Conservation (phyloP, 2,329 filamentous ascomycete species). For the Mollisia scopiformis region DNA sequence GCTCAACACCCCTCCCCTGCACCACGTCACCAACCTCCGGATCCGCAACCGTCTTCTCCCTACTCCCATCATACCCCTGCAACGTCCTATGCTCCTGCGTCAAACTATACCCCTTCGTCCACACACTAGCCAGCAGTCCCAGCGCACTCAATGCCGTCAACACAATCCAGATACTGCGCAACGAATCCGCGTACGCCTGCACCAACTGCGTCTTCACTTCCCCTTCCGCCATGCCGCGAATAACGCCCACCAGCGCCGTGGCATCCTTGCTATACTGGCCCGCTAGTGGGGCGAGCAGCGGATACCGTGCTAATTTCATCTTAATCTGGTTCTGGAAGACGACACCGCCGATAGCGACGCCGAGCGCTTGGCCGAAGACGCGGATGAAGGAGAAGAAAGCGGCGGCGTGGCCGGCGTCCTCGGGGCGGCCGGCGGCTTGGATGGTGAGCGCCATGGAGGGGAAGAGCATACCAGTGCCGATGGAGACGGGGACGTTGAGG, state of each 20-base stretch:
- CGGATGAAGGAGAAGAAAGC: conserved; percentile 71
- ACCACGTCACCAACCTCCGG: neutral
- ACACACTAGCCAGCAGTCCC: conserved; percentile 50
- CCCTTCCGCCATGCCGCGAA: conserved; percentile 35
- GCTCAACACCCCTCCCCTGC: neutral
- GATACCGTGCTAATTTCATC: conserved; percentile 29
- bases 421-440: conserved; percentile 60
- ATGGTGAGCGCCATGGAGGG: conserved; percentile 65
- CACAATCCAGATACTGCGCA: conserved; percentile 59
- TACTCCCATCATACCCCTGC: conserved; percentile 44
- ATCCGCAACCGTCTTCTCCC: conserved; percentile 25
- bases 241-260: conserved; percentile 31
- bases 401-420: conserved; percentile 61
- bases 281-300: conserved; percentile 28
- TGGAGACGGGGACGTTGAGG: conserved; percentile 60
- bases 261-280: conserved; percentile 34
- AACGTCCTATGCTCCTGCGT: conserved; percentile 49
- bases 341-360: conserved; percentile 68
- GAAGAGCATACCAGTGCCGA: conserved; percentile 68
- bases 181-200: conserved; percentile 54
- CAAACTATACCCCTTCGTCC: conserved; percentile 52
- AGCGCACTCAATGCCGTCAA: conserved; percentile 55
- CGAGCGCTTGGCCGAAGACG: conserved; percentile 65
- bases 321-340: conserved; percentile 66
- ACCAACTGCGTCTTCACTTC: conserved; percentile 47